Evolutionary conservation across 1,139 yeast genomes (phyloP).

Genomic region (Lodderomyces margitis): DNA sequence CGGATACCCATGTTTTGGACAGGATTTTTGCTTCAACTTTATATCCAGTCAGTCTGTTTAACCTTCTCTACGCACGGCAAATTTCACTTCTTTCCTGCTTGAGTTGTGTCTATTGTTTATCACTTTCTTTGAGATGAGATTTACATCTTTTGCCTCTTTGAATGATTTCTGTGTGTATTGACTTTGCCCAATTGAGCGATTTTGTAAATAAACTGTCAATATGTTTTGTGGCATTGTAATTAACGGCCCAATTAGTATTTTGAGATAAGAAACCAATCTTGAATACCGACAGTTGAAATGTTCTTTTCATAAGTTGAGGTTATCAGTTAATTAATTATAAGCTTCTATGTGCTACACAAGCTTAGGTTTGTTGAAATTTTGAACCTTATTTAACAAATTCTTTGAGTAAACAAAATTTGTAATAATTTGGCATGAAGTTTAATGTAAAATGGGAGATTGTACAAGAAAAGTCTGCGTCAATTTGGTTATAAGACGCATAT

Average conservation of each 20-base stretch:
- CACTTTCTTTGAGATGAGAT: background rate
- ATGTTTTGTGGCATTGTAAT: background rate
- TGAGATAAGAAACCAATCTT: background rate
- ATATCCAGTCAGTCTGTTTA: background rate
- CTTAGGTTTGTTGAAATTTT: too few relatives aligned
- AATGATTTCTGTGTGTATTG: background rate
- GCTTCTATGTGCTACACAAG: too few relatives aligned
- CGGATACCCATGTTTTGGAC: too few relatives aligned
- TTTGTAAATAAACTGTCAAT: constrained; percentile 1
- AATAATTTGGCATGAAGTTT: too few relatives aligned
- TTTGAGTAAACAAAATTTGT: too few relatives aligned
- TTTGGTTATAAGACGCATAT: too few relatives aligned
- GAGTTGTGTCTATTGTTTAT: background rate
- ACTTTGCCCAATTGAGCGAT: background rate
- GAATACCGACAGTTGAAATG: background rate
- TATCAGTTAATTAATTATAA: too few relatives aligned
- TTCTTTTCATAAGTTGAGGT: too few relatives aligned
- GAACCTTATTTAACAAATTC: too few relatives aligned
- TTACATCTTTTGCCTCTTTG: background rate
- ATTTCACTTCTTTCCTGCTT: background rate
- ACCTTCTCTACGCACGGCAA: background rate
- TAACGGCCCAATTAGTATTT: background rate
- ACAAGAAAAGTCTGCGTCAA: too few relatives aligned
- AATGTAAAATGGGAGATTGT: too few relatives aligned
- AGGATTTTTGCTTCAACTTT: too few relatives aligned